These are phyloP conservation scores for Solanum clarkiae DNA, from an alignment of 257 asterid genomes.

Conservation along the genomic window DNA sequence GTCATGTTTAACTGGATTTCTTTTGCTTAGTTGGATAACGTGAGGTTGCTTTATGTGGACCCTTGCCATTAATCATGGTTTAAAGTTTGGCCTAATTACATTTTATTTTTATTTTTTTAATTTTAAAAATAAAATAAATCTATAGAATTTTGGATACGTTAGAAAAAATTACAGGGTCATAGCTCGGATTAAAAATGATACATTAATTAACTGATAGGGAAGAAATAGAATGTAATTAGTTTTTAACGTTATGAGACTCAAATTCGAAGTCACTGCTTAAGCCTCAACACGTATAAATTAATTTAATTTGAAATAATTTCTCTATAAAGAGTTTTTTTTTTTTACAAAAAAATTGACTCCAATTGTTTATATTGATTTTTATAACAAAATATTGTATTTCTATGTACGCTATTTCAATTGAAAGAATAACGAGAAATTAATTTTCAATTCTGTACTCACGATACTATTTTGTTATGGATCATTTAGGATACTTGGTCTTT, in stretches of 20 bases:
- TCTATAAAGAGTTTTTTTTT: no score
- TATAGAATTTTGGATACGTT: no score
- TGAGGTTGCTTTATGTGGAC: neutral
- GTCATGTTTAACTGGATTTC: neutral
- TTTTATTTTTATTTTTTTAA: no score
- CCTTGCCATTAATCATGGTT: neutral
- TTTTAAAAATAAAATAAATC: no score
- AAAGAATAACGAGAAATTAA: neutral
- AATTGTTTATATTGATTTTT: neutral
- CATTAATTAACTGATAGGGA: no score
- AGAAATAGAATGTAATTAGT: no score
- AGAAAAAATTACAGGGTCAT: no score
- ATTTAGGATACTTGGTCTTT: neutral
- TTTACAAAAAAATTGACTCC: no score
- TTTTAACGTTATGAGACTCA: no score
- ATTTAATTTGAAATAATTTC: no score
- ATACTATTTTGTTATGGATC: neutral
- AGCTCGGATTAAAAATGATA: no score
- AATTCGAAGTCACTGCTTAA: neutral
- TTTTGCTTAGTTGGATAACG: neutral
- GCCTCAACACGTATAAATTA: neutral
- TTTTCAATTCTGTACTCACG: neutral
- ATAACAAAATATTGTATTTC: neutral
- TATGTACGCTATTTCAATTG: neutral
- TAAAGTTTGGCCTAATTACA: neutral